Conservation (phyloP, 805 yeast genomes). For the Lipomyces orientalis region DNA sequence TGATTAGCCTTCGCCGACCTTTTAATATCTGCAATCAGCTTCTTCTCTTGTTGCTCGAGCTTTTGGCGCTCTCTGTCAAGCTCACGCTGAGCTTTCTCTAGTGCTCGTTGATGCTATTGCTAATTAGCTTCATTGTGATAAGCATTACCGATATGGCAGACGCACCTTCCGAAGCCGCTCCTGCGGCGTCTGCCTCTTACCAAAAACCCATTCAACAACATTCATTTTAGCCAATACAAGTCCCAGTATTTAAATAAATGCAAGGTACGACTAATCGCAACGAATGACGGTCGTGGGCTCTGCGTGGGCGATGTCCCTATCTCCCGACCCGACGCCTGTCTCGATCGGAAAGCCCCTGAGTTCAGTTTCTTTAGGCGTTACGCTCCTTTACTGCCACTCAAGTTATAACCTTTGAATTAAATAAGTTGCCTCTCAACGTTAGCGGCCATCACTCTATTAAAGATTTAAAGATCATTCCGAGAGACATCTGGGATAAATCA, state of each 20-base stretch:
- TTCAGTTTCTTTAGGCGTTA: not conserved
- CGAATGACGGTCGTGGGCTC: not conserved
- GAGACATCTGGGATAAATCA: not conserved
- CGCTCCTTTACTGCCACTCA: not conserved
- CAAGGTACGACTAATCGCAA: not conserved
- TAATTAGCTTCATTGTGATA: conserved; percentile 32
- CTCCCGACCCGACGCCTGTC: too few relatives aligned
- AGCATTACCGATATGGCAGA: not conserved
- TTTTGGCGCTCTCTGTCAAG: conserved; percentile 85
- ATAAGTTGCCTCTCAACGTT: not conserved
- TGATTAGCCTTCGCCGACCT: conserved; percentile 91
- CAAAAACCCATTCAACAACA: conserved; percentile 92
- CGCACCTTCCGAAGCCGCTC: conserved; percentile 79
- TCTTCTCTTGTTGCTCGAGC: conserved; percentile 90
- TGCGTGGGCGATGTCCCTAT: not conserved
- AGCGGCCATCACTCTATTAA: too few relatives aligned
- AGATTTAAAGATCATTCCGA: not conserved
- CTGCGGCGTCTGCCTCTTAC: conserved; percentile 90
- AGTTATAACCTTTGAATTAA: not conserved
- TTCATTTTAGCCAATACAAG: conserved; percentile 51
- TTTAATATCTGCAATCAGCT: conserved; percentile 81
- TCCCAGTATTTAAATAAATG: not conserved
- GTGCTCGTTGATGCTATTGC: conserved; percentile 81
- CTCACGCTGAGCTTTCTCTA: conserved; percentile 94
- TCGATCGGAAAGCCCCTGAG: not conserved